These are phyloP conservation scores for Cutaneotrichosporon spelunceum DNA, from an alignment of 1,284 basidiomycete genomes.

Conservation along the genomic window DNA sequence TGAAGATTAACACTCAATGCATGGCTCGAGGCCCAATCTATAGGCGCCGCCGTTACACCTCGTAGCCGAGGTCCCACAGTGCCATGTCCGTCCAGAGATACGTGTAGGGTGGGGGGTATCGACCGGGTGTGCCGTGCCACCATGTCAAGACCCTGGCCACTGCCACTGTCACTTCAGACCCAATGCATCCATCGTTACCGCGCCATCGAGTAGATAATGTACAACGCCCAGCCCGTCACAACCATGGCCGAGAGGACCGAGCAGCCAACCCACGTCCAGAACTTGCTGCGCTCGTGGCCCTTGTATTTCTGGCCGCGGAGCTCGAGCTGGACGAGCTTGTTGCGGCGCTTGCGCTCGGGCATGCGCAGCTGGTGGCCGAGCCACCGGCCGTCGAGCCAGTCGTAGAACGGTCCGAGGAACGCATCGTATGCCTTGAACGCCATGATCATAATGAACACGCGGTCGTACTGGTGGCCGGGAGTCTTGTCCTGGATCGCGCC, in stretches of 20 bases:
- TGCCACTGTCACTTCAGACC: too few relatives aligned
- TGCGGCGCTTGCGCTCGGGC: slow-evolving; percentile 33
- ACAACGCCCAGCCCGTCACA: slow-evolving; percentile 8
- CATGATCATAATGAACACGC: slow-evolving; percentile 47
- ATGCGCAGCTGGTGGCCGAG: slow-evolving; percentile 33
- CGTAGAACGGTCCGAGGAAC: slow-evolving; percentile 36
- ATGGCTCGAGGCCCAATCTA: too few relatives aligned
- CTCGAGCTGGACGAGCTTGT: slow-evolving; percentile 24
- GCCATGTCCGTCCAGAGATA: slow-evolving; percentile 27
- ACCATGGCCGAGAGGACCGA: slow-evolving; percentile 1
- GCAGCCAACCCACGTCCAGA: background rate
- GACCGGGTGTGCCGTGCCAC: too few relatives aligned
- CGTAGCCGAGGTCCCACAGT: slow-evolving; percentile 21
- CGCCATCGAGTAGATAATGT: slow-evolving; percentile 17
- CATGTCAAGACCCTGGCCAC: too few relatives aligned
- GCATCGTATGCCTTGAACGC: slow-evolving; percentile 46
- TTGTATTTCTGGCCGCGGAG: slow-evolving; percentile 16
- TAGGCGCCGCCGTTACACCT: slow-evolving; percentile 4
- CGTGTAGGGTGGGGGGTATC: slow-evolving; percentile 15
- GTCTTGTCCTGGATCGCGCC: slow-evolving; percentile 53
- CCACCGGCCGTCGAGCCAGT: slow-evolving; percentile 27
- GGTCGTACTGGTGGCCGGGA: slow-evolving; percentile 35
- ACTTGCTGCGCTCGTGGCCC: slow-evolving; percentile 16
- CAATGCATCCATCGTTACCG: background rate
- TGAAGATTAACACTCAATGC: too few relatives aligned